These are phyloP conservation scores for Ceratobasidium sp. DNA, from an alignment of 1,284 basidiomycete species.

Conservation along the genomic window DNA sequence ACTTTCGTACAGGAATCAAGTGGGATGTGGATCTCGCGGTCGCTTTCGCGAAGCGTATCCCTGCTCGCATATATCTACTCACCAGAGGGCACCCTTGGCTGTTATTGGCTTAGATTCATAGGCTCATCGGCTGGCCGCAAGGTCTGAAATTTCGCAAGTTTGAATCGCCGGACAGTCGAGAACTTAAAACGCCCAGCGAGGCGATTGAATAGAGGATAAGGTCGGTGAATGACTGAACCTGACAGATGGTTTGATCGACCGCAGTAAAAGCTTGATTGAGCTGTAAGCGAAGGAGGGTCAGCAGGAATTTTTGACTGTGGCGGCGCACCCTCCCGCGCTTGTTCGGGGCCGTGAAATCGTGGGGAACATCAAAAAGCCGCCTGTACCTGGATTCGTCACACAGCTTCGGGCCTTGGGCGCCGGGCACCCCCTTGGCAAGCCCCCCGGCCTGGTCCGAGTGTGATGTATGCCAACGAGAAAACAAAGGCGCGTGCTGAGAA, in stretches of 20 bases:
- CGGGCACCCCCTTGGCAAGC: background rate
- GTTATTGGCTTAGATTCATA: background rate
- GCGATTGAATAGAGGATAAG: background rate
- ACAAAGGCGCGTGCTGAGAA: background rate
- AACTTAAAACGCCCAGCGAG: background rate
- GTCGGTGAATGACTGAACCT: background rate
- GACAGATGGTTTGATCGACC: slow-evolving; percentile 1
- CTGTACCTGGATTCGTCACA: background rate
- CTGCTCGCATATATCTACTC: background rate
- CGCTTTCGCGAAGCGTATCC: background rate
- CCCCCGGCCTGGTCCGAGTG: background rate
- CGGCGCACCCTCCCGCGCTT: background rate
- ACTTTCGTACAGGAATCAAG: background rate
- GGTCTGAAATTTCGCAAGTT: background rate
- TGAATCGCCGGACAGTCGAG: slow-evolving; percentile 9
- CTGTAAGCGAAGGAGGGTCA: background rate
- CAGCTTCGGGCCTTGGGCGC: background rate
- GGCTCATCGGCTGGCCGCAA: background rate
- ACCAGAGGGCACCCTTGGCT: background rate
- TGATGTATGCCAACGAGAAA: background rate
- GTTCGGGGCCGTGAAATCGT: slow-evolving; percentile 1
- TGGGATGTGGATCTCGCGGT: background rate
- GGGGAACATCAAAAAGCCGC: background rate
- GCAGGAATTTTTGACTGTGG: background rate
- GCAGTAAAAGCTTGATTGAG: background rate